These are phyloP conservation scores for Dillenia suffruticosa DNA, from an alignment of 164 flowering plant genomes.

Conservation along the genomic window DNA sequence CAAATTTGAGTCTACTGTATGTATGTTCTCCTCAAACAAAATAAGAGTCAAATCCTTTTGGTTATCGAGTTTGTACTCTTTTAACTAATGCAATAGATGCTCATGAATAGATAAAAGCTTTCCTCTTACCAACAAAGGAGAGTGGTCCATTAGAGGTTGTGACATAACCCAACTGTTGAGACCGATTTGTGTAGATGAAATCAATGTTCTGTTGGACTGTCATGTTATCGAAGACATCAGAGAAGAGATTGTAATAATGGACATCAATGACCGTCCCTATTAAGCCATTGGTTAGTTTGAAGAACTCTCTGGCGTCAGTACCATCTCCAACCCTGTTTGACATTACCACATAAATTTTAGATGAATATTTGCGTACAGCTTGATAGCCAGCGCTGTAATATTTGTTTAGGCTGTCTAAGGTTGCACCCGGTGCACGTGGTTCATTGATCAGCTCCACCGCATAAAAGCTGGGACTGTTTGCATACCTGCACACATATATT, in stretches of 20 bases:
- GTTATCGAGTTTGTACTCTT: too few species aligned
- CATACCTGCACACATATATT: slow-evolving; percentile 30
- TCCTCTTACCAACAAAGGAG: too few species aligned
- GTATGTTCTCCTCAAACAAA: too few species aligned
- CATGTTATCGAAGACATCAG: too few species aligned
- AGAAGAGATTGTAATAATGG: slow-evolving; percentile 30
- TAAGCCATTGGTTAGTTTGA: slow-evolving; percentile 42
- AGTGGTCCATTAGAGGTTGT: too few species aligned
- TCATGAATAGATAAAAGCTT: too few species aligned
- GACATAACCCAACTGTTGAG: too few species aligned
- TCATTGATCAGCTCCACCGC: slow-evolving; percentile 74
- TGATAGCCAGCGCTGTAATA: slow-evolving; percentile 57
- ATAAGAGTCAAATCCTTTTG: slow-evolving; percentile 3
- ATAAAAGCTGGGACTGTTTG: slow-evolving; percentile 42
- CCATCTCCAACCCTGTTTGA: slow-evolving; percentile 35
- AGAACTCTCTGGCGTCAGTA: slow-evolving; percentile 41
- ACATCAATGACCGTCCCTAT: slow-evolving; percentile 45
- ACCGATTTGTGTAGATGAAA: too few species aligned
- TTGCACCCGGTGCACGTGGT: slow-evolving; percentile 46
- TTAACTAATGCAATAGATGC: too few species aligned
- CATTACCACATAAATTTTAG: slow-evolving; percentile 47
- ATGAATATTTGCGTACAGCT: slow-evolving; percentile 50
- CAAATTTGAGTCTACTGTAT: too few species aligned
- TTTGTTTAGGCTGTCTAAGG: slow-evolving; percentile 37
- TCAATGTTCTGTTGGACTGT: too few species aligned